Evolutionary conservation across 176 grass and related monocot genomes (phyloP), one percentile per base, ranked within the genome.

Genomic region (Pharus latifolius): DNA sequence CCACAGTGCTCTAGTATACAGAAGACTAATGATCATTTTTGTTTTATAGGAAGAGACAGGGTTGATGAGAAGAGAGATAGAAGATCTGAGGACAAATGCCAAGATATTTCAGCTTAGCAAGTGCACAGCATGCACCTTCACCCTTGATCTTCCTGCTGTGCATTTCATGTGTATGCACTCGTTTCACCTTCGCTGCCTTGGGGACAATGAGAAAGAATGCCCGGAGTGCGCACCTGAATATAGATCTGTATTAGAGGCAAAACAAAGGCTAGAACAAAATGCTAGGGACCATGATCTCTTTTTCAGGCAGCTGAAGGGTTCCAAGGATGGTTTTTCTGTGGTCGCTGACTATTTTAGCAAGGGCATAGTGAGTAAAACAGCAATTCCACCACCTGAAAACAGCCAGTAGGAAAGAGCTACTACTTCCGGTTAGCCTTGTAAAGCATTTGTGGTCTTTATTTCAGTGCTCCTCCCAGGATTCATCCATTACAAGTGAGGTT

Each of bases 41-140:
- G 43, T 45, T 65, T 50, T 84, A 50, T 69, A 99, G 90, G 90
- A 88, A 44, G 95, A 95, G 73, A 91, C 96, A 3, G 72, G 81
- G n/a, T 50, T 80, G 67, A 99, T 95, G 96, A 86, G 82, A 77
- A 94, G 84, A 77, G 96, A 88, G 73, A 95, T 81, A 52, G 81
- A 90, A 55, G 90, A 95, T 52, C 87, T 99, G 56, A 94, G 81
- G 68, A 91, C 96, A 30, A 99, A 95, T 7, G 87, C 96, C 0
- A 99, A 86, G 65, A 92, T 99, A 67, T 95, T 99, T 75, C 96
- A 99, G 62, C 82, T 99, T 34, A 95, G 87, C 82, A 99, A n/a
- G 69, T 99, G 90, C 63, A 99, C 82, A 3, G 43, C 76, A 2
- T 99, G 96, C 87, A 95, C 84, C 12, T 99, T 99, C 69, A 99